Evolutionary conservation across 345 rosid species (phyloP).

Genomic region (Eucalyptus erythrocorys): DNA sequence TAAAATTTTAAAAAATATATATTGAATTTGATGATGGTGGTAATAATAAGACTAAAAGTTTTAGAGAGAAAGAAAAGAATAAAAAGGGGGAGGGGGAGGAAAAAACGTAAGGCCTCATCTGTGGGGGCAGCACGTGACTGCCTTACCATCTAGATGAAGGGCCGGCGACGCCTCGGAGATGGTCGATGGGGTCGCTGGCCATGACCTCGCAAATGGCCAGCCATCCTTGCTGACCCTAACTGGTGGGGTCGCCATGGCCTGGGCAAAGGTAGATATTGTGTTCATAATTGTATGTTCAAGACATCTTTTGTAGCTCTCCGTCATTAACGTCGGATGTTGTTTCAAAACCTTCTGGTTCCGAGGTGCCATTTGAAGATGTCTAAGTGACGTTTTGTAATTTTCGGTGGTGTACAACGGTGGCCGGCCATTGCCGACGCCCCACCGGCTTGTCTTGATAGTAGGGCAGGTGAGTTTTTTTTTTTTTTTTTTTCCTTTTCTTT

Average conservation of each 20-base stretch:
- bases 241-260: not conserved
- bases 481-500: too few relatives aligned
- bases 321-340: not conserved
- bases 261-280: not conserved
- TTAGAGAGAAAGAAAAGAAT: not conserved
- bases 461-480: not conserved
- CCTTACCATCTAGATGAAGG: not conserved
- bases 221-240: not conserved
- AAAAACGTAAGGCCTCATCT: not conserved
- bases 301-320: too few relatives aligned
- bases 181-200: not conserved
- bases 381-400: too few relatives aligned
- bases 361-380: too few relatives aligned
- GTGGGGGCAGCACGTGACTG: fast-evolving
- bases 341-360: not conserved
- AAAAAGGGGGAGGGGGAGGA: fast-evolving
- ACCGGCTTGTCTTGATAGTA: too few relatives aligned
- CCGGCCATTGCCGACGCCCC: not conserved
- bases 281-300: too few relatives aligned
- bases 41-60: not conserved
- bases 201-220: not conserved
- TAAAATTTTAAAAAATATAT: not conserved
- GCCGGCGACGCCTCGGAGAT: not conserved
- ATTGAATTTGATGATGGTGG: too few relatives aligned
- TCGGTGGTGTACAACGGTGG: not conserved